phyloP scores from a whole-genome alignment of 257 asterid genomes.

The Nicotiana sylvestris region DNA sequence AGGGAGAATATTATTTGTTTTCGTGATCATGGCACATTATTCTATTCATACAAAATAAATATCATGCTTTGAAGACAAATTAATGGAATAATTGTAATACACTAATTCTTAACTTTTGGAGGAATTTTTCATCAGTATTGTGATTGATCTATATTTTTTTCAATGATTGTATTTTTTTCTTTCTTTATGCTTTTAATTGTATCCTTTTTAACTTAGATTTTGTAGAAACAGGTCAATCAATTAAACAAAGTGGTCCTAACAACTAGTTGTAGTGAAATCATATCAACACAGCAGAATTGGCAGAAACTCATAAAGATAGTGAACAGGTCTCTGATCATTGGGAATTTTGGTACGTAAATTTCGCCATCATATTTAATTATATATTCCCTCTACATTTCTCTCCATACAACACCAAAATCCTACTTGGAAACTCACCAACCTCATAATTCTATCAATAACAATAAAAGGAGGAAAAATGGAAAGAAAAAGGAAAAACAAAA shows the following conservation, averaged over 20 bases:
- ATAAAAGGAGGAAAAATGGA: not conserved
- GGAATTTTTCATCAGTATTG: not conserved
- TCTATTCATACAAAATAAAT: not conserved
- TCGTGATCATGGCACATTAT: not conserved
- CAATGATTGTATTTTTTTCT: not conserved
- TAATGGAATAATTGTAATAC: not conserved
- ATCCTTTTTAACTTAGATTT: not conserved
- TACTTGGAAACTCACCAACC: conserved; percentile 21
- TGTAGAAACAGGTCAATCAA: conserved; percentile 5
- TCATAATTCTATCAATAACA: conserved; percentile 16
- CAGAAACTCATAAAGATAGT: conserved; percentile 17
- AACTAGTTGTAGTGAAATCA: conserved; percentile 28
- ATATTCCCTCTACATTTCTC: not conserved
- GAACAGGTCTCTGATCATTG: conserved; percentile 18
- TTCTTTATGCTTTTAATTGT: not conserved
- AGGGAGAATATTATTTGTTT: not conserved
- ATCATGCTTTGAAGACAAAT: not conserved
- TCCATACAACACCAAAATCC: conserved; percentile 21
- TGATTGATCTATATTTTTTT: not conserved
- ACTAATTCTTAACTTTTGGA: not conserved
- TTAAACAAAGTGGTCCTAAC: conserved; percentile 27
- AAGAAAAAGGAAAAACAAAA: not conserved
- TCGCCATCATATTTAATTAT: conserved; percentile 24
- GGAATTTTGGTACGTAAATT: conserved; percentile 28
- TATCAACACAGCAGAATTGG: conserved; percentile 20